These are phyloP conservation scores for Sisymbrium irio DNA, from an alignment of 345 rosid species.

Conservation along the genomic window DNA sequence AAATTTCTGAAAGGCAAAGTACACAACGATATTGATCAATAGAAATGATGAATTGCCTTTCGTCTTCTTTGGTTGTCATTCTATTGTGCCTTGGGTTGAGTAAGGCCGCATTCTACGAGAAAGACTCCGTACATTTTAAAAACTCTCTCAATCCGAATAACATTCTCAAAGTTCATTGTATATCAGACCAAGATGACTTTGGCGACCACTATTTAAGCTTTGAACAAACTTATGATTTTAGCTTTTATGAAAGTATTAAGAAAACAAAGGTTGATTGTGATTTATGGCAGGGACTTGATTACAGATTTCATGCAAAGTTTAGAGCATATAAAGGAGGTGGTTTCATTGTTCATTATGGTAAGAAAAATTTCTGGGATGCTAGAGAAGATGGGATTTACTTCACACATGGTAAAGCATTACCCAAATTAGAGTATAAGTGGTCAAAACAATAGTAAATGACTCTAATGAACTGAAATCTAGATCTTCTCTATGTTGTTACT, in stretches of 20 bases:
- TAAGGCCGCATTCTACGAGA: not conserved
- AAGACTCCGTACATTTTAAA: not conserved
- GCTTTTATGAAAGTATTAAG: not conserved
- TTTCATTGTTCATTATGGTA: not conserved
- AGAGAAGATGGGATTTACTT: not conserved
- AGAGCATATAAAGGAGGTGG: not conserved
- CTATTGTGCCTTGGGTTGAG: not conserved
- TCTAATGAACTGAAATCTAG: no score
- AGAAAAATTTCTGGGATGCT: not conserved
- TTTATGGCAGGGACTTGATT: not conserved
- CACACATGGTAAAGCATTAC: not conserved
- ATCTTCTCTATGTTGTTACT: no score
- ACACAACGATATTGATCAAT: not conserved
- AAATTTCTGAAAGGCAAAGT: no score
- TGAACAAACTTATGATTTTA: not conserved
- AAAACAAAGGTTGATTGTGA: not conserved
- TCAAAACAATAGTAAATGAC: no score
- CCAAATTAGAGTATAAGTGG: not conserved
- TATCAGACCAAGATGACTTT: not conserved
- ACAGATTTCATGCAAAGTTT: conserved; percentile 1
- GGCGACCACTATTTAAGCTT: not conserved
- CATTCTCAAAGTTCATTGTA: not conserved
- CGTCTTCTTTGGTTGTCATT: not conserved
- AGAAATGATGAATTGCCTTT: not conserved
- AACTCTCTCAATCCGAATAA: not conserved